Evolutionary conservation across 768 basidiomycete genomes (phyloP).

Genomic region (Bullera alba): DNA sequence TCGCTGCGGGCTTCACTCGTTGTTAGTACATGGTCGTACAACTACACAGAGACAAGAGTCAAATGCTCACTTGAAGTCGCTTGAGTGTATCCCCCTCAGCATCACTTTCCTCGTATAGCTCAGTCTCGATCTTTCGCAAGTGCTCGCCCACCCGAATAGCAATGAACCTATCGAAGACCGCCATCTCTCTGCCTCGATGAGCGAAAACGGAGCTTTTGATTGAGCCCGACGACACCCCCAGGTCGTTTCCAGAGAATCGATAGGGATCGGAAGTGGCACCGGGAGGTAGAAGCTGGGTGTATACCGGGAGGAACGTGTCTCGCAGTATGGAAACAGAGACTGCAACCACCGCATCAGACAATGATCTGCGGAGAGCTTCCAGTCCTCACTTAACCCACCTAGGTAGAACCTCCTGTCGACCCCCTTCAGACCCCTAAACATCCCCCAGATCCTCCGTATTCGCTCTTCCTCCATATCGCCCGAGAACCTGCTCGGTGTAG

Average conservation of each 20-base stretch:
- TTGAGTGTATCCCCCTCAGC: slow-evolving; percentile 20
- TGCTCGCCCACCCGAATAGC: slow-evolving; percentile 29
- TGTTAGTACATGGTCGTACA: neutral
- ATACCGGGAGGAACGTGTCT: slow-evolving; percentile 9
- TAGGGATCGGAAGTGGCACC: slow-evolving; percentile 23
- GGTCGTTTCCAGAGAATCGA: neutral
- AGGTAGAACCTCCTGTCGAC: slow-evolving; percentile 32
- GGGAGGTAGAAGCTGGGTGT: slow-evolving; percentile 9
- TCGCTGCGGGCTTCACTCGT: slow-evolving; percentile 23
- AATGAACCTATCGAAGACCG: slow-evolving; percentile 35
- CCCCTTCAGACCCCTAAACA: slow-evolving; percentile 25
- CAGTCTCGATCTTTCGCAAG: slow-evolving; percentile 25
- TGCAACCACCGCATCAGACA: neutral
- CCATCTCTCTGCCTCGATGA: slow-evolving; percentile 21
- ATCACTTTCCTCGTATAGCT: slow-evolving; percentile 25
- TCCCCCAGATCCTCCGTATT: slow-evolving; percentile 23
- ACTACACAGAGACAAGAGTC: neutral
- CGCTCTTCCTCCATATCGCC: slow-evolving; percentile 26
- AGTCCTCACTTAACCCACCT: slow-evolving; percentile 10
- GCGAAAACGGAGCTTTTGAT: slow-evolving; percentile 9
- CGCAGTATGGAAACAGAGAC: slow-evolving; percentile 28
- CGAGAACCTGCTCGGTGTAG: slow-evolving; percentile 23
- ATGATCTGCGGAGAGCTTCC: neutral
- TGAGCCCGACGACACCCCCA: too few relatives aligned
- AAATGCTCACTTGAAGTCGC: slow-evolving; percentile 25